phyloP scores from a whole-genome alignment of 768 basidiomycete genomes.

The Suillus weaverae region DNA sequence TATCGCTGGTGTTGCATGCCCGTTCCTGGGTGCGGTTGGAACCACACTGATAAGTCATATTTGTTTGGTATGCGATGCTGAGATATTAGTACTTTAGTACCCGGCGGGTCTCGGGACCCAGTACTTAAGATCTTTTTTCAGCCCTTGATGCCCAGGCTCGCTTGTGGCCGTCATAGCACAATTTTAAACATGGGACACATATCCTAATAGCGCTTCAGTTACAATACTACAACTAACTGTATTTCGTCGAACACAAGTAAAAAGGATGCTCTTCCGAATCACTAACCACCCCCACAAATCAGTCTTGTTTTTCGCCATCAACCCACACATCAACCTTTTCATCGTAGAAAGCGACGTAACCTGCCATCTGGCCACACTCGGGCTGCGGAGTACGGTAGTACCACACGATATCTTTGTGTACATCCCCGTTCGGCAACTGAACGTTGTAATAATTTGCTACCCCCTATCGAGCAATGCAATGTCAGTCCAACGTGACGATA shows the following conservation, averaged over 20 bases:
- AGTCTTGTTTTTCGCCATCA: slow-evolving; percentile 51
- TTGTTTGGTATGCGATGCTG: too few species aligned
- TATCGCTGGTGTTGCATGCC: too few species aligned
- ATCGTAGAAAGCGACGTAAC: slow-evolving; percentile 61
- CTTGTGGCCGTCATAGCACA: slow-evolving; percentile 15
- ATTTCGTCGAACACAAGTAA: background rate
- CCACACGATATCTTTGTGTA: slow-evolving; percentile 56
- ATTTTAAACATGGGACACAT: too few species aligned
- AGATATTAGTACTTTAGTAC: too few species aligned
- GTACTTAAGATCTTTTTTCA: too few species aligned
- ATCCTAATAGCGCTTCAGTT: slow-evolving; percentile 2
- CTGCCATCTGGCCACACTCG: slow-evolving; percentile 51
- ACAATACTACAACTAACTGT: background rate
- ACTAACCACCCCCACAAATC: background rate
- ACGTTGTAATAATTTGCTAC: slow-evolving; percentile 59
- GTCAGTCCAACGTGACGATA: background rate
- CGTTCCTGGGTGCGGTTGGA: too few species aligned
- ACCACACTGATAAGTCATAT: too few species aligned
- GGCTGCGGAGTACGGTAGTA: slow-evolving; percentile 56
- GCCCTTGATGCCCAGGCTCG: slow-evolving; percentile 8
- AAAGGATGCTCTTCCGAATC: background rate
- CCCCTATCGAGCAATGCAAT: slow-evolving; percentile 40
- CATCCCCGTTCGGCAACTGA: slow-evolving; percentile 43
- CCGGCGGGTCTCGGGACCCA: too few species aligned
- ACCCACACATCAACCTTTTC: slow-evolving; percentile 69